These are phyloP conservation scores for Nicotiana obtusifolia DNA, from an alignment of 257 asterid genomes.

Conservation along the genomic window DNA sequence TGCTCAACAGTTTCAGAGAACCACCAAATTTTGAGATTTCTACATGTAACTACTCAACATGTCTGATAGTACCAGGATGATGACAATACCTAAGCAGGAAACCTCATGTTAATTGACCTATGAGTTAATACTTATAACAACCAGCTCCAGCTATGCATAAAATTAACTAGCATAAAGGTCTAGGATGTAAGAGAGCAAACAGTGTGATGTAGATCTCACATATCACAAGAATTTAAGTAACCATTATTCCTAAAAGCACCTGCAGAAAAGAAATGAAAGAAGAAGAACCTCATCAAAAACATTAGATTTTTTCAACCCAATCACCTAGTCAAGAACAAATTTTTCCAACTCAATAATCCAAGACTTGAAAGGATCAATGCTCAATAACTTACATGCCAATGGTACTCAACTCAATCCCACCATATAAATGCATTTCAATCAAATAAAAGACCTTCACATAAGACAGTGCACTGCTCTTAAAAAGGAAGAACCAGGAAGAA, in stretches of 20 bases:
- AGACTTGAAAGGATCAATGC: neutral
- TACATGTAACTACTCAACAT: neutral
- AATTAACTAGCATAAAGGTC: constrained; percentile 1
- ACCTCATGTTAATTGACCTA: constrained; percentile 1
- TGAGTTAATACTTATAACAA: neutral
- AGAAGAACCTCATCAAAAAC: constrained; percentile 4
- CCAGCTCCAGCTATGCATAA: neutral
- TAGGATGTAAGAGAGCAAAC: neutral
- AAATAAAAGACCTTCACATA: neutral
- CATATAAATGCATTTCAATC: neutral
- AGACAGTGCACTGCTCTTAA: neutral
- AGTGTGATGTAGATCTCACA: neutral
- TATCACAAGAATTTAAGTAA: neutral
- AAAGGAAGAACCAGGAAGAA: neutral
- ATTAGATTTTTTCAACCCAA: constrained; percentile 9
- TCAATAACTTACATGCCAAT: neutral
- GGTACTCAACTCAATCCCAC: neutral
- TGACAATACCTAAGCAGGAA: neutral
- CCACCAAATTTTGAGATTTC: neutral
- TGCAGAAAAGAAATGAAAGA: neutral
- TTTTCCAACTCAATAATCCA: constrained; percentile 1
- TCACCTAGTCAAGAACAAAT: constrained; percentile 3
- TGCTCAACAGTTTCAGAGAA: neutral
- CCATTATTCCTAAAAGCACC: neutral
- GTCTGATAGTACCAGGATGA: neutral